A percentile compares a stretch with the other conserved stretches of the same genome.
phyloP scores from a whole-genome alignment of 1,284 basidiomycete genomes.

The Mycena sp. region DNA sequence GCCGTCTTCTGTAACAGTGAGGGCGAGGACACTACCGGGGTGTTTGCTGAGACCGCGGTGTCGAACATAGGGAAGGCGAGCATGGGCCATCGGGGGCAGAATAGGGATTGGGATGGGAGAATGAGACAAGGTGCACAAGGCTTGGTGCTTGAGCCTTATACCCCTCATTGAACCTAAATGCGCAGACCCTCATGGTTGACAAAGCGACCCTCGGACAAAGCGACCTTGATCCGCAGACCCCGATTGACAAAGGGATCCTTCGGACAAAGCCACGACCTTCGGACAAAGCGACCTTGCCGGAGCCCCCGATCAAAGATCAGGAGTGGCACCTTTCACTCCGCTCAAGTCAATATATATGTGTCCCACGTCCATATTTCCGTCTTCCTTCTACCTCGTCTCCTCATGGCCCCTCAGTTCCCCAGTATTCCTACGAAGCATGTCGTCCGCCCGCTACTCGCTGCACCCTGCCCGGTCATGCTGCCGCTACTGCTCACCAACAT shows the following conservation, averaged over 20 bases:
- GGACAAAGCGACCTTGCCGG: no score
- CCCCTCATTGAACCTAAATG: background rate
- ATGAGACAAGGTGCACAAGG: background rate
- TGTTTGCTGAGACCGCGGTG: background rate
- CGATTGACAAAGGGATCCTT: no score
- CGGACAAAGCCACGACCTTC: no score
- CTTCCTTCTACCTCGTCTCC: background rate
- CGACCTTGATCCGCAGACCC: background rate
- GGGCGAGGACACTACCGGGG: constrained; percentile 10
- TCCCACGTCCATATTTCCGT: background rate
- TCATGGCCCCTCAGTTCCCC: no score
- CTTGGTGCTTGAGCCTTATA: background rate
- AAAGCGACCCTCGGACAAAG: no score
- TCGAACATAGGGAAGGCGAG: constrained; percentile 8
- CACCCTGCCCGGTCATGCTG: no score
- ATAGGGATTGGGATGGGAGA: background rate
- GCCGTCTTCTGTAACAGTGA: constrained; percentile 9
- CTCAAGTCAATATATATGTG: background rate
- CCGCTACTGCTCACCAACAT: no score
- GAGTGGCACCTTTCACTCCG: background rate
- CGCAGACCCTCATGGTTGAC: no score
- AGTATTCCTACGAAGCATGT: no score
- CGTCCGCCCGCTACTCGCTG: no score
- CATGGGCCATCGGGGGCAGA: background rate
- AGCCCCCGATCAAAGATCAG: constrained; percentile 4